phyloP scores from a whole-genome alignment of 148 eudicot genomes.

The Cornus kousa region DNA sequence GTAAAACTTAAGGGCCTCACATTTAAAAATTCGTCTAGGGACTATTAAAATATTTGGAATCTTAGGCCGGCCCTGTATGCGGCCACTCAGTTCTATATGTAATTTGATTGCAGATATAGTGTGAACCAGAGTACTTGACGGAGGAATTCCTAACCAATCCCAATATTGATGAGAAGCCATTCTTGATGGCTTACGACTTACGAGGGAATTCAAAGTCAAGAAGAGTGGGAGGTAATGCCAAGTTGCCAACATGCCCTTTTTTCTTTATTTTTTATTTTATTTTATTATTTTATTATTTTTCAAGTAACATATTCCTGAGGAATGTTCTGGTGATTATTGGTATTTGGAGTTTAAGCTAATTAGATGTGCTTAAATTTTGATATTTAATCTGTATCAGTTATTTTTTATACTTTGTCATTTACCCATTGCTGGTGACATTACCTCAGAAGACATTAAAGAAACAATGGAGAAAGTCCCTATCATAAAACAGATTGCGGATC shows the following conservation, averaged over 20 bases:
- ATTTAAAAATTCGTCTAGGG: too few relatives aligned
- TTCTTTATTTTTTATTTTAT: too few relatives aligned
- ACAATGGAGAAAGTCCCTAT: conserved; percentile 78
- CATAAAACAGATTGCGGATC: conserved; percentile 73
- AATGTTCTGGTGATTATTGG: too few relatives aligned
- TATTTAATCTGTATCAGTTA: too few relatives aligned
- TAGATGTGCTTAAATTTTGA: too few relatives aligned
- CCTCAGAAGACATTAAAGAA: conserved; percentile 55
- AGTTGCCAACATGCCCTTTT: neutral
- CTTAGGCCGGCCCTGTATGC: too few relatives aligned
- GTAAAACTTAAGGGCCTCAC: too few relatives aligned
- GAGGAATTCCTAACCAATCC: conserved; percentile 82
- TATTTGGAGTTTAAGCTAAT: too few relatives aligned
- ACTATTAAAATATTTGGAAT: too few relatives aligned
- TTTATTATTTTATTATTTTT: too few relatives aligned
- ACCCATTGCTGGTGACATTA: conserved; percentile 5
- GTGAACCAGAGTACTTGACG: conserved; percentile 85
- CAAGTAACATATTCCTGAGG: too few relatives aligned
- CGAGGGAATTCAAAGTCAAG: conserved; percentile 64
- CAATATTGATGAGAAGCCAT: conserved; percentile 90
- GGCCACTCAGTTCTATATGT: neutral
- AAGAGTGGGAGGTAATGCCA: conserved; percentile 99
- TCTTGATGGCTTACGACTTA: conserved; percentile 81
- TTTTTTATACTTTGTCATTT: neutral
- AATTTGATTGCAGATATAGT: conserved; percentile 62